Evolutionary conservation across 2,329 filamentous ascomycete species (phyloP), one percentile per base, ranked within the genome.

Genomic region (Trichoderma sp.): DNA sequence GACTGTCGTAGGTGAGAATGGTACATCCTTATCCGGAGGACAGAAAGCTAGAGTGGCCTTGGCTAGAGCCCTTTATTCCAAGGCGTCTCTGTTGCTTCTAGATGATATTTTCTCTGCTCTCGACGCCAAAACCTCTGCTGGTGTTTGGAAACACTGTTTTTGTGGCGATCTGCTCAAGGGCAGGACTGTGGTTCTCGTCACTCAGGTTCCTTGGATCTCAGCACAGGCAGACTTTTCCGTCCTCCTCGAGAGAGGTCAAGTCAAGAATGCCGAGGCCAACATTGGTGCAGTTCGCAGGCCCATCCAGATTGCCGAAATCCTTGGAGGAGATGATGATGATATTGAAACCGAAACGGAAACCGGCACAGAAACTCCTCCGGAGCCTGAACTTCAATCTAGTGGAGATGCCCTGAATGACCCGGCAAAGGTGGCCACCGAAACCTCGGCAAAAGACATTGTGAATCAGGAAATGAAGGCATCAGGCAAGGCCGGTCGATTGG

Each of bases 21-120:
- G 89, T 0, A 86, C 88, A 6, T 88, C 88, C 4, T 81, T 91
- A 9, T 90, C 88, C 0, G 89, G 89, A 27, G 89, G 89, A 0
- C 89, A 91, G 77, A 89, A 89, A 77, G 88, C 88, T 35, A 85
- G 89, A 6, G 87, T 91, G 45, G 88, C 89, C 14, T 80, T 91
- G 41, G 90, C 90, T 1, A 85, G 90, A 75, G 88, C 89, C 7
- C 80, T 91, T 1, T 91, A 91, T 80, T 91, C 89, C 1, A 87
- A 87, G 72, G 86, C 89, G 0, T 84, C 88, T 2, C 83, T 91
- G 2, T 82, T 91, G 27, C 83, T 91, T 0, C 85, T 91, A 1
- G 90, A 91, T 77, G 90, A 91, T 75, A 85, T 91, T 3, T 90
- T 91, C 77, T 89, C 89, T 1, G 90, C 90, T 0, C 83, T 91